Base-by-base conservation (phyloP, 139 green algal genomes). In the Chlorella sp. region DNA sequence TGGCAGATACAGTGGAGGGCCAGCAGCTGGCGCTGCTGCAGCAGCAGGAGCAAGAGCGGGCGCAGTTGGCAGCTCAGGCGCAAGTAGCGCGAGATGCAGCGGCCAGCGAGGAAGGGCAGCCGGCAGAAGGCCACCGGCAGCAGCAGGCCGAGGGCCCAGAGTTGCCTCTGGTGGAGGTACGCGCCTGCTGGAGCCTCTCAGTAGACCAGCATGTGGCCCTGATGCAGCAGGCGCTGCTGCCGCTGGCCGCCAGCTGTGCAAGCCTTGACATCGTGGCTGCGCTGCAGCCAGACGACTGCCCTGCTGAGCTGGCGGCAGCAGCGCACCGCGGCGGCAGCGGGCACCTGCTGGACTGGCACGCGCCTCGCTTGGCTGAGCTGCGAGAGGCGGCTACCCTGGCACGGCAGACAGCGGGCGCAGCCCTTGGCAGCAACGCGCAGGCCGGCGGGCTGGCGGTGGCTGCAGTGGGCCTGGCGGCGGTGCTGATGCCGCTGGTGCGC, bases 21-120 rank as follows among this genome's bases (percentile, higher is more conserved):
- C 76, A 82, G 76, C 76, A 82, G 76, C 76, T 82, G 36, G 36
- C 71, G 36, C 26, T 82, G 34, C 36, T 71, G 34, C 76, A 82
- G 38, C 60, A 82, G 76, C 57, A 82, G 76, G 21, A 82, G 76
- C 32, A 39, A 26, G 60, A 80, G 73, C 73, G 57, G 60, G 57
- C 32, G 21, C 34, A 72, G 36, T 4, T 7, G 25, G 34, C 26
- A 41, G 23, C 55, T 18, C 28, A 26, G n/a, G 56, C 56, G 21
- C 51, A 67, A 57, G 34, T 25, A 38, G 38, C 13, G 57, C 57
- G 3, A 9, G n/a, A 38, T 41, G 71, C 39, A 41, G 71, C 71
- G 11, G 74, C 55, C 11, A n/a, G 73, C 5, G 65, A 39, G 65
- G 65, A 32, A 9, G 55, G 32, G 6, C 75, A 81, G 75, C 56